Evolutionary conservation across 2,329 filamentous ascomycete species (phyloP).

Genomic region (Myriangium duriaei): DNA sequence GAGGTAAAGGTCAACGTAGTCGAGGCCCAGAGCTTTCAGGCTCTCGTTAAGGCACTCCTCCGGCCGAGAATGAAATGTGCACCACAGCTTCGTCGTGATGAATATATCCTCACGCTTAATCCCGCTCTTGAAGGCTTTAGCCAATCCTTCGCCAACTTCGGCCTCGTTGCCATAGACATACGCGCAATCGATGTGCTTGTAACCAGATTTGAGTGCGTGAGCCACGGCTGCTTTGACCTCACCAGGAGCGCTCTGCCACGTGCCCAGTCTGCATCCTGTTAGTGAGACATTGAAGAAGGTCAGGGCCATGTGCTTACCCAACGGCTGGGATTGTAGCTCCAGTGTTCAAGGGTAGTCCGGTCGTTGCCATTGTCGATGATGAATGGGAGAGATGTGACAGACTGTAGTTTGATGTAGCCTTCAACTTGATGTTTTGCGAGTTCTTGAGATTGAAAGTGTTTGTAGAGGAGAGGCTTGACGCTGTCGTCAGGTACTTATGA

Average conservation of each 20-base stretch:
- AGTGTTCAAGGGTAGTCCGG: slow-evolving; percentile 25
- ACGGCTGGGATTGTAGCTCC: slow-evolving; percentile 27
- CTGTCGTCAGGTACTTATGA: too few relatives aligned
- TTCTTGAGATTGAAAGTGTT: slow-evolving; percentile 14
- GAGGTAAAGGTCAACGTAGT: slow-evolving; percentile 71
- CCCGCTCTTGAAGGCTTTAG: slow-evolving; percentile 55
- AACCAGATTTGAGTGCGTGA: slow-evolving; percentile 37
- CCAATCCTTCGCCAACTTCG: slow-evolving; percentile 67
- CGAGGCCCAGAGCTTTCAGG: slow-evolving; percentile 58
- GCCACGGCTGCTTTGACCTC: slow-evolving; percentile 36
- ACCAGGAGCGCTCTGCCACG: slow-evolving; percentile 29
- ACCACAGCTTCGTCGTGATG: slow-evolving; percentile 77
- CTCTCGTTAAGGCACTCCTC: slow-evolving; percentile 61
- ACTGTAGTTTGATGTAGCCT: slow-evolving; percentile 18
- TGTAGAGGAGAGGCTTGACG: slow-evolving; percentile 2
- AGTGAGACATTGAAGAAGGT: slow-evolving; percentile 3
- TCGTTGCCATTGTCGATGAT: slow-evolving; percentile 20
- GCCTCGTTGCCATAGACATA: slow-evolving; percentile 74
- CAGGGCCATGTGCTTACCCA: slow-evolving; percentile 13
- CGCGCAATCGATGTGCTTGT: slow-evolving; percentile 53
- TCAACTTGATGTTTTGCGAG: slow-evolving; percentile 21
- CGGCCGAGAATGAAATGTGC: slow-evolving; percentile 59
- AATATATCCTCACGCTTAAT: slow-evolving; percentile 68
- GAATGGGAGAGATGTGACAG: slow-evolving; percentile 2
- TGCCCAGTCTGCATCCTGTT: slow-evolving; percentile 18